These are phyloP conservation scores for Chenopodium quinoa DNA, from an alignment of 148 eudicot genomes.

Conservation along the genomic window DNA sequence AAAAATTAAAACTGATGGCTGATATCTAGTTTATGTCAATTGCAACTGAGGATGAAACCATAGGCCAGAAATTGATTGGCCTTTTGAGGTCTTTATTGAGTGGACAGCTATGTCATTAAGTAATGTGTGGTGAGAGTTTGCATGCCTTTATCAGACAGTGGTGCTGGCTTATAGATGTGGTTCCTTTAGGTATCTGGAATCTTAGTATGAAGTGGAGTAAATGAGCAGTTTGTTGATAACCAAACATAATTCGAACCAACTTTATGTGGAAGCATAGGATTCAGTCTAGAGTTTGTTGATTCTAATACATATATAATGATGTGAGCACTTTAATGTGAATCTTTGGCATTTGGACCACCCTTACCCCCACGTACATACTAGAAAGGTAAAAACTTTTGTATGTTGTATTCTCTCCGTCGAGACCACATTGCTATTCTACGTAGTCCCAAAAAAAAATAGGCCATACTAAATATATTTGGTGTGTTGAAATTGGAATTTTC, in stretches of 20 bases:
- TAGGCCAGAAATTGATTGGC: neutral
- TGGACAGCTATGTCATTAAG: neutral
- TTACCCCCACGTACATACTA: neutral
- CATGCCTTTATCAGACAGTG: neutral
- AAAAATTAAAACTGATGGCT: neutral
- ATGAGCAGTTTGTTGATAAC: neutral
- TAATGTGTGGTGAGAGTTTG: neutral
- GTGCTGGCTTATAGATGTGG: neutral
- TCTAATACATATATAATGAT: neutral
- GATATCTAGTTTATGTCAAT: neutral
- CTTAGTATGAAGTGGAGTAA: neutral
- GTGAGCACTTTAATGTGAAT: neutral
- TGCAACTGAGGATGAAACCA: neutral
- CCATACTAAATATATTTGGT: neutral
- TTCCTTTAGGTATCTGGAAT: neutral
- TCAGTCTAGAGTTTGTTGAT: neutral
- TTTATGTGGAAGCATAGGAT: too few relatives aligned
- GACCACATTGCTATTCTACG: neutral
- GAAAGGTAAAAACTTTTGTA: neutral
- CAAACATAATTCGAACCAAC: neutral
- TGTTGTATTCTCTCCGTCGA: neutral
- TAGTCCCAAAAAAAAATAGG: neutral
- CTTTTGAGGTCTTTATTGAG: neutral
- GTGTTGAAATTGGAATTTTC: neutral
- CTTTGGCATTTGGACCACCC: neutral